Evolutionary conservation across 2,329 filamentous ascomycete species (phyloP).

Genomic region (Immersiporthe knoxdaviesiana): DNA sequence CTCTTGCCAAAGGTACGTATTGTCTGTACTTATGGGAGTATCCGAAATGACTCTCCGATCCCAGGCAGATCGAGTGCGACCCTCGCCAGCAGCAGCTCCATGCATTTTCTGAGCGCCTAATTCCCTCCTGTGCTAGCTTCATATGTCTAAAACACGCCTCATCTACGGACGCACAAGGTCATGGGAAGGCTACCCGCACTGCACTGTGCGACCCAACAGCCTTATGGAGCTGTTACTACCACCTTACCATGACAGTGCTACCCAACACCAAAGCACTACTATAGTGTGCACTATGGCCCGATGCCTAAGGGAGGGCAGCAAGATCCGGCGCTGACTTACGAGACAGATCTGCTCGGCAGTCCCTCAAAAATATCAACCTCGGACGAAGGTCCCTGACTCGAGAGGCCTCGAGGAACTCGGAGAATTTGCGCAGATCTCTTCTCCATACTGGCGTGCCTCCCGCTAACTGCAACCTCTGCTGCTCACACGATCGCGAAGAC

Average conservation of each 20-base stretch:
- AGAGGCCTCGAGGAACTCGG: constrained; percentile 5
- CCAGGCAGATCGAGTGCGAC: constrained; percentile 4
- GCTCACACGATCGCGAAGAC: not conserved
- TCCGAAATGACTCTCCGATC: constrained; percentile 4
- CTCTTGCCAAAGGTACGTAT: not conserved
- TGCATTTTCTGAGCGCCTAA: not conserved
- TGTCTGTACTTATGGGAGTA: not conserved
- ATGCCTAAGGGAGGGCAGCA: not conserved
- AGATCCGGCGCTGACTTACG: not conserved
- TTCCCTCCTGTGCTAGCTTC: constrained; percentile 13
- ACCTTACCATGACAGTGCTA: not conserved
- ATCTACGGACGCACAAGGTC: constrained; percentile 17
- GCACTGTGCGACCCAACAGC: constrained; percentile 24
- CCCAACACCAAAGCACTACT: not conserved
- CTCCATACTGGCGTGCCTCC: not conserved
- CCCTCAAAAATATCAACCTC: not conserved
- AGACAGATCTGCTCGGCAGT: not conserved
- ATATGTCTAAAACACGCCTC: constrained; percentile 27
- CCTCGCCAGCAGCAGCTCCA: not conserved
- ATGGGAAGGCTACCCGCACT: constrained; percentile 16
- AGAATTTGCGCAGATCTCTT: constrained; percentile 13
- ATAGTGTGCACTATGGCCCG: not conserved
- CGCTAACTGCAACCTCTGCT: not conserved
- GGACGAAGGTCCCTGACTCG: not conserved
- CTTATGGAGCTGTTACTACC: not conserved